Evolutionary conservation across 495 filamentous ascomycete species (phyloP).

Genomic region (Lasiosphaeria ovina): DNA sequence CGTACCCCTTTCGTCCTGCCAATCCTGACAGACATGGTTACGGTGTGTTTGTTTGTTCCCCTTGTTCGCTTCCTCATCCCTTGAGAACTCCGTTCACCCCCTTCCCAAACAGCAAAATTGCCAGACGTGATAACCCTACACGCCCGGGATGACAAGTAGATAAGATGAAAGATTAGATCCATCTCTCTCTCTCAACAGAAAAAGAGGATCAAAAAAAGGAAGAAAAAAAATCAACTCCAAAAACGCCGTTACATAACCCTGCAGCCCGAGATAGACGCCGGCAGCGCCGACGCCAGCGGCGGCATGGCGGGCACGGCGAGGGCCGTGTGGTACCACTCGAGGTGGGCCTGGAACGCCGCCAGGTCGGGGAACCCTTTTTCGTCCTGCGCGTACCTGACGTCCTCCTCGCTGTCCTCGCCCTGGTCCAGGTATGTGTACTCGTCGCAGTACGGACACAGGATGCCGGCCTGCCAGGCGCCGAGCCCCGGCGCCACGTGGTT

Average conservation of each 20-base stretch:
- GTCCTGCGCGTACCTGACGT: constrained; percentile 41
- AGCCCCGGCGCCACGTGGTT: constrained; percentile 45
- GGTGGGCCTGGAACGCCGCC: constrained; percentile 41
- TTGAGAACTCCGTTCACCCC: too few species aligned
- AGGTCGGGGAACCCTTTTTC: constrained; percentile 42
- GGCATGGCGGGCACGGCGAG: constrained; percentile 29
- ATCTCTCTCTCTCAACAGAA: neutral
- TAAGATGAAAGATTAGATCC: neutral
- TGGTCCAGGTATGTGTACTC: constrained; percentile 47
- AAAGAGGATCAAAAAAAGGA: neutral
- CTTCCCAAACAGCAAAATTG: too few species aligned
- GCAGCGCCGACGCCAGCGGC: constrained; percentile 5
- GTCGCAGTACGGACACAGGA: constrained; percentile 49
- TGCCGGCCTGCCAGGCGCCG: constrained; percentile 41
- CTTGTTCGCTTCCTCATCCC: neutral
- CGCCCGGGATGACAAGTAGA: too few species aligned
- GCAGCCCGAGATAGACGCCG: constrained; percentile 24
- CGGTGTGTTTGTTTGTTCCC: neutral
- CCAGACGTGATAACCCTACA: too few species aligned
- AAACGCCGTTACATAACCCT: constrained; percentile 40
- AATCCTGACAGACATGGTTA: neutral
- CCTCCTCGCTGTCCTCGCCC: constrained; percentile 42
- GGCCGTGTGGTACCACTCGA: constrained; percentile 47
- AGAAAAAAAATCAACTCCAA: constrained; percentile 9
- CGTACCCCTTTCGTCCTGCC: too few species aligned